Conservation (phyloP, 2,329 filamentous ascomycete species). For the Coniochaeta hoffmannii region DNA sequence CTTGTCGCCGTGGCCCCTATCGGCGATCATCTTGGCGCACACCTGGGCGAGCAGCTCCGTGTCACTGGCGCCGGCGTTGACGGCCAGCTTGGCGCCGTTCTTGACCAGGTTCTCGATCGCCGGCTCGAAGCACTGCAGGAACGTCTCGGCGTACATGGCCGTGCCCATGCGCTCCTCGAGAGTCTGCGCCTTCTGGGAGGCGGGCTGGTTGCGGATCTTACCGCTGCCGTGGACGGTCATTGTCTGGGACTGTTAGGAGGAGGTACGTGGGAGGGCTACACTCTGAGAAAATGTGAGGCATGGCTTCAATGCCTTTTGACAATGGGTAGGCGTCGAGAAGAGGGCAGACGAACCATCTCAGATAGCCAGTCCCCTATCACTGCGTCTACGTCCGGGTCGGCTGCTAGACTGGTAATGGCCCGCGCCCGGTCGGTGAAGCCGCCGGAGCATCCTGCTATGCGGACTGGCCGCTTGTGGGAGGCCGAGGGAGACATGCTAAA, state of each 20-base stretch:
- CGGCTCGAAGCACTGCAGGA: conserved; percentile 15
- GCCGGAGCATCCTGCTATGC: conserved; percentile 21
- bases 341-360: conserved; percentile 5
- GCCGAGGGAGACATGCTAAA: background rate
- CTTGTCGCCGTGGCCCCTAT: conserved; percentile 11
- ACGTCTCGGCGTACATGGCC: background rate
- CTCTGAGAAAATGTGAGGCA: too few species aligned
- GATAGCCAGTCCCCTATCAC: conserved; percentile 15
- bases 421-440: conserved; percentile 24
- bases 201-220: conserved; percentile 10
- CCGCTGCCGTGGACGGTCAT: conserved; percentile 16
- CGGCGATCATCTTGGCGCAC: conserved; percentile 4
- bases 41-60: conserved; percentile 12
- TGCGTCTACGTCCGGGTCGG: conserved; percentile 11
- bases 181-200: background rate
- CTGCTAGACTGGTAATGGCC: conserved; percentile 16
- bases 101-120: conserved; percentile 18
- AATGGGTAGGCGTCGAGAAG: too few species aligned
- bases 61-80: conserved; percentile 25
- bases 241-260: background rate
- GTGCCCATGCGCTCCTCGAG: background rate
- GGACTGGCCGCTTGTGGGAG: conserved; percentile 13
- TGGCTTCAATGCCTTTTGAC: too few species aligned
- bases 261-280: too few species aligned
- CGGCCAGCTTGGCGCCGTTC: conserved; percentile 20